Evolutionary conservation across 164 flowering plant genomes (phyloP), one percentile per base, ranked within the genome.

Genomic region (Buxus sempervirens): DNA sequence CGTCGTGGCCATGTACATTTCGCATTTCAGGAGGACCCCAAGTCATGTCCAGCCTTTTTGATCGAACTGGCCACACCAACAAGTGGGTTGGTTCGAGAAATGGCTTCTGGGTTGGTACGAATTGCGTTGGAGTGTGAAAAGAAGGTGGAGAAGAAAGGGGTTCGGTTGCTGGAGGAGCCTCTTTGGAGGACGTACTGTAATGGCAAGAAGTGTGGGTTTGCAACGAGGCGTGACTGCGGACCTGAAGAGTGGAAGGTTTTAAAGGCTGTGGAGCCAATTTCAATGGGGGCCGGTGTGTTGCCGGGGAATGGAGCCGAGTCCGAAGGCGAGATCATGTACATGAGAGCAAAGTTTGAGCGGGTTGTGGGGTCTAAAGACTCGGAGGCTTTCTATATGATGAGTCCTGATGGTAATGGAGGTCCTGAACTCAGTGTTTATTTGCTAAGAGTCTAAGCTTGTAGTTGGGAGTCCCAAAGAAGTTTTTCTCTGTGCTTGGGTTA

Each of bases 101-200:
- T 96, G 99, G 93, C 97, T 0, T 93, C 99, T 3, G 99, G 99
- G 77, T 59, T 90, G 65, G 99, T 96, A 2, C 62, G 99, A 60
- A 84, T 96, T 42, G 99, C 98, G 4, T 70, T 96, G 70, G 99
- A 96, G 68, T 88, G 96, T 36, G 98, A 87, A 16, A 84, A 75
- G 77, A 84, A 76, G 60, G 66, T n/a, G 36, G 82, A 79, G 63
- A 81, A 78, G 78, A 84, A 79, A 54, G 76, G 79, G 8, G 32
- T 55, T 48, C 82, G 66, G 72, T 73, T 96, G 71, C 68, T 91
- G 0, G 93, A 88, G 58, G 84, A 86, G 81, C 78, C 79, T 0
- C 54, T 77, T 24, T 87, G 87, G 89, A 81, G 91, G 77, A 83
- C 91, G 8, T 85, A 78, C 27, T 85, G 88, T 65, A 87, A 85